Base-by-base conservation (phyloP, 768 basidiomycete genomes). In the Rhizopogon vinicolor region DNA sequence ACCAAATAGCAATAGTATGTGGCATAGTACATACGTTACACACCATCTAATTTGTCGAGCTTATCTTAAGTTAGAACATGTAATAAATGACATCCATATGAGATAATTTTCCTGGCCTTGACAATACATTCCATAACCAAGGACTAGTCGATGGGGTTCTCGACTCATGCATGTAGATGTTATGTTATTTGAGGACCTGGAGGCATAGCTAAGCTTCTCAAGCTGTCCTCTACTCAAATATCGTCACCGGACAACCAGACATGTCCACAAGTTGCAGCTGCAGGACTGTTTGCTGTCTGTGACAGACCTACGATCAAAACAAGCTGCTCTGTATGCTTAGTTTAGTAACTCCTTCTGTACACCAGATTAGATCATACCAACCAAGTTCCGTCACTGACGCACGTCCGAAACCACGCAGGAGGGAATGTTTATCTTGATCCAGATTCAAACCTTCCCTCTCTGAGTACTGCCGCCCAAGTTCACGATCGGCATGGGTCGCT, bases 401-500 rank as follows among this genome's bases (percentile, higher is more conserved):
- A 49, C 33, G 19, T 37, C 14, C 8, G 9, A 35, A 37, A 14
- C 14, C 19, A 9, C 1, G 33, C 14, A 49, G 22, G 14, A 37
- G 8, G 22, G 14, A 14, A 37, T 16, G 48, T 25, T 16, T 22
- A 22, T 35, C 13, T 49, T 16, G 8, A 49, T 49, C 19, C 29
- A 19, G 8, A 37, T 9, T 49, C 35, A 49, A 49, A 37, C 35
- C 5, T 25, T 37, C 22, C 4, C 19, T 37, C 8, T 19, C 18
- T 48, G 31, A 33, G 31, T 19, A 6, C 18, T 9, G 59, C 60
- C 66, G 19, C 48, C 61, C 2, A 59, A 65, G 48, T 69, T 71
- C 45, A 78, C 74, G 41, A 91, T 76, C 1, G 89, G 91, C 79
- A 89, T 90, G 0, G 89, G 92, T 42, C 91, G 74, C 65, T 89